Evolutionary conservation across 352 stramenopile genomes (phyloP).

Genomic region (Phytophthora rubi): DNA sequence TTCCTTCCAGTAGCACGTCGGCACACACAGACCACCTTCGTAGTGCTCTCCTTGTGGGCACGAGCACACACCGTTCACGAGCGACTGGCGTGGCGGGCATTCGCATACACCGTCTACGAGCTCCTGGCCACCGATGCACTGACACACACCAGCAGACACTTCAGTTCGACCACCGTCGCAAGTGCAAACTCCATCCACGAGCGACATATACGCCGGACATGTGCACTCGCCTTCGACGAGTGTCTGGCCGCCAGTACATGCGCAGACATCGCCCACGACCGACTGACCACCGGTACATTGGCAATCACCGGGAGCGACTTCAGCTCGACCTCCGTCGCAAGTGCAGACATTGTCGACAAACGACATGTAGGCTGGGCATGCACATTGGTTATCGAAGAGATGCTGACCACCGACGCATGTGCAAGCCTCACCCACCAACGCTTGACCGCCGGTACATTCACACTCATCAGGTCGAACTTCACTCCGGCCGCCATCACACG

Average conservation of each 20-base stretch:
- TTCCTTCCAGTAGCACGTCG: constrained; percentile 20
- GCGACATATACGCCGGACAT: not conserved
- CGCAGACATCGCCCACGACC: constrained; percentile 1
- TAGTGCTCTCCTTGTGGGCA: not conserved
- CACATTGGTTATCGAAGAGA: not conserved
- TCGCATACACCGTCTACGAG: not conserved
- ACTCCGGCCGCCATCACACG: not conserved
- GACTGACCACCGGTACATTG: not conserved
- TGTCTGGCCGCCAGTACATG: constrained; percentile 3
- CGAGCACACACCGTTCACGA: not conserved
- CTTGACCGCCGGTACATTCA: not conserved
- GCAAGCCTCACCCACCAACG: not conserved
- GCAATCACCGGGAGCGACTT: not conserved
- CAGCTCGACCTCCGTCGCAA: not conserved
- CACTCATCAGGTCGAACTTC: not conserved
- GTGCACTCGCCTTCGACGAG: not conserved
- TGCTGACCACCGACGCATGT: not conserved
- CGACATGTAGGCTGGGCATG: not conserved
- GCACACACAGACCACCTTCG: not conserved
- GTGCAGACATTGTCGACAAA: not conserved
- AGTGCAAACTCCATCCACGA: not conserved
- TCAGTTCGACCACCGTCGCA: not conserved
- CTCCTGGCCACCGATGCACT: not conserved
- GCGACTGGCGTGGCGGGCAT: not conserved
- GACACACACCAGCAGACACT: not conserved